A percentile compares a stretch with the other conserved stretches of the same genome.
These are phyloP conservation scores for Helianthus tuberosus DNA, from an alignment of 129 eudicot species.

Conservation along the genomic window DNA sequence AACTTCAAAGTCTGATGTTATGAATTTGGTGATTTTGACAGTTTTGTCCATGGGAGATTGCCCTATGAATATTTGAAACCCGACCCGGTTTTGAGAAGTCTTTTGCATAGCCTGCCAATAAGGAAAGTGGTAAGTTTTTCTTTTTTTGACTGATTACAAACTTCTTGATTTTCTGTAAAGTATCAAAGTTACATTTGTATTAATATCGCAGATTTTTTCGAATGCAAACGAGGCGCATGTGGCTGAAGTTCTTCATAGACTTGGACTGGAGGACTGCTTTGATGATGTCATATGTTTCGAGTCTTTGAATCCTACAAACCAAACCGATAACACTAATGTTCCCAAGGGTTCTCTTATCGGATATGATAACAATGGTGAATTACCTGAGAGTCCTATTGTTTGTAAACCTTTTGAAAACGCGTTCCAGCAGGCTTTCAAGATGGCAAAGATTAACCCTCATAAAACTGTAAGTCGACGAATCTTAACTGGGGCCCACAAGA, in stretches of 20 bases:
- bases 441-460: slow-evolving; percentile 68
- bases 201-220: slow-evolving; percentile 64
- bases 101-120: slow-evolving; percentile 69
- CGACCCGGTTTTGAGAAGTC: slow-evolving; percentile 69
- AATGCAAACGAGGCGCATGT: slow-evolving; percentile 93
- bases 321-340: slow-evolving; percentile 12
- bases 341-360: neutral
- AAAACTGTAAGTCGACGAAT: slow-evolving; percentile 60
- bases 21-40: slow-evolving; percentile 22
- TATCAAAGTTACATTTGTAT: neutral
- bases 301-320: slow-evolving; percentile 62
- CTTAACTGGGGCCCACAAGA: neutral
- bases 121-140: slow-evolving; percentile 49
- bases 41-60: slow-evolving; percentile 82
- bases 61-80: slow-evolving; percentile 81
- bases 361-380: slow-evolving; percentile 3
- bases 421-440: slow-evolving; percentile 63
- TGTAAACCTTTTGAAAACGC: slow-evolving; percentile 84
- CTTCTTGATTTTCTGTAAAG: neutral
- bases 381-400: slow-evolving; percentile 56
- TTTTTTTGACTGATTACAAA: neutral
- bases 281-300: slow-evolving; percentile 79
- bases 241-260: slow-evolving; percentile 63
- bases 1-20: neutral
- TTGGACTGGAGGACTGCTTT: slow-evolving; percentile 88